These are phyloP conservation scores for Kwoniella newhampshirensis DNA, from an alignment of 768 basidiomycete genomes.

Conservation along the genomic window DNA sequence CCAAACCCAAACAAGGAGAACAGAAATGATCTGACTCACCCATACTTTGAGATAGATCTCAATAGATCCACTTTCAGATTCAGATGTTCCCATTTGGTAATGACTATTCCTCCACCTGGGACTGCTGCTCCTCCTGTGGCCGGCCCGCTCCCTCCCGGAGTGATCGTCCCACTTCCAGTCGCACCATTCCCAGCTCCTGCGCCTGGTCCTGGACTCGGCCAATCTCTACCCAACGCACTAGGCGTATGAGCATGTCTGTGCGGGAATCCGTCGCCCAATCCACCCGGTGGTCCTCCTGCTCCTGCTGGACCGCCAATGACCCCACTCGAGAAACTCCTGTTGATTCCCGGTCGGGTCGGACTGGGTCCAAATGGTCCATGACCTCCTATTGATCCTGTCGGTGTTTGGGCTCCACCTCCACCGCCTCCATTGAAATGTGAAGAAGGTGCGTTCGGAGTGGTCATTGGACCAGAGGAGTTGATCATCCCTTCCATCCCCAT, in stretches of 20 bases:
- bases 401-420: neutral
- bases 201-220: conserved; percentile 21
- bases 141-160: conserved; percentile 25
- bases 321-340: conserved; percentile 29
- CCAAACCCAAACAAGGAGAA: neutral
- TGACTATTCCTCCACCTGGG: conserved; percentile 57
- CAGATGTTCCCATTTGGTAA: conserved; percentile 96
- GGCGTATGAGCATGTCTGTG: conserved; percentile 17
- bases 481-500: conserved; percentile 10
- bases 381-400: neutral
- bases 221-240: conserved; percentile 16
- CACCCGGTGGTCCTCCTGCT: neutral
- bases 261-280: neutral
- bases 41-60: conserved; percentile 86
- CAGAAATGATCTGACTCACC: conserved; percentile 61
- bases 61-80: conserved; percentile 80
- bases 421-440: neutral
- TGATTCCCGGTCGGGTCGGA: conserved; percentile 24
- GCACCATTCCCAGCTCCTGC: neutral
- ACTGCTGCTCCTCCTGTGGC: conserved; percentile 16
- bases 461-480: conserved; percentile 20
- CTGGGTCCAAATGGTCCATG: neutral
- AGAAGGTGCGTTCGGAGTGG: conserved; percentile 11
- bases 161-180: conserved; percentile 4
- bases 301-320: conserved; percentile 24